phyloP scores from a whole-genome alignment of 2,329 filamentous ascomycete species.

The Epichloe brachyelytri region DNA sequence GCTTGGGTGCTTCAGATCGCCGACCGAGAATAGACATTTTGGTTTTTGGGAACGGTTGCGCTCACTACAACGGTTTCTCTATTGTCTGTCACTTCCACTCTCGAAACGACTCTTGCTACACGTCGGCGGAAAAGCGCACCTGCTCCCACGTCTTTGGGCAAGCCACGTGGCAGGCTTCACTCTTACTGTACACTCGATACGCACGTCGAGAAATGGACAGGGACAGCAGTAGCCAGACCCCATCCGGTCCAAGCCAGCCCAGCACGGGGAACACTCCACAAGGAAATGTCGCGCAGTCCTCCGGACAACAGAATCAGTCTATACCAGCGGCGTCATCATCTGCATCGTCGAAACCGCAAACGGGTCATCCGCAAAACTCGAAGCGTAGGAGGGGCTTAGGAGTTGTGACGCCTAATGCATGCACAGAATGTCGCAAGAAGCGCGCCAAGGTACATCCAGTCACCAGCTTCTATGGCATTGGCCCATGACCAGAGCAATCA shows the following conservation, averaged over 20 bases:
- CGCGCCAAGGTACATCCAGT: constrained; percentile 39
- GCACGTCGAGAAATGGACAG: constrained; percentile 17
- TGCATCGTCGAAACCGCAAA: constrained; percentile 12
- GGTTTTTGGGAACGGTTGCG: not conserved
- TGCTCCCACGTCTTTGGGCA: no score
- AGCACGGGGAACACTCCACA: constrained; percentile 24
- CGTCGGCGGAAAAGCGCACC: no score
- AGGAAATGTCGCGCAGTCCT: constrained; percentile 13
- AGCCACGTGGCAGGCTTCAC: no score
- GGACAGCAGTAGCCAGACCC: constrained; percentile 17
- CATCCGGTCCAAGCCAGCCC: constrained; percentile 16
- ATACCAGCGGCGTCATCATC: constrained; percentile 7
- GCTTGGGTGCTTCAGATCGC: not conserved
- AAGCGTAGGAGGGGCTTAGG: constrained; percentile 43
- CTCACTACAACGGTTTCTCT: not conserved
- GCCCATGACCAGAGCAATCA: not conserved
- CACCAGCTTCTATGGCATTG: not conserved
- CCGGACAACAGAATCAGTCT: constrained; percentile 4
- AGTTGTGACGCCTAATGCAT: constrained; percentile 46
- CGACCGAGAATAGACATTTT: not conserved
- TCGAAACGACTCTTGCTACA: not conserved
- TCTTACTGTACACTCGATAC: not conserved
- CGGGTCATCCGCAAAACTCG: constrained; percentile 20
- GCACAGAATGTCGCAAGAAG: constrained; percentile 49
- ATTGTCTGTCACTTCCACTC: not conserved